phyloP scores from a whole-genome alignment of 1,284 basidiomycete species.

The Fistulinella cinereoalba region DNA sequence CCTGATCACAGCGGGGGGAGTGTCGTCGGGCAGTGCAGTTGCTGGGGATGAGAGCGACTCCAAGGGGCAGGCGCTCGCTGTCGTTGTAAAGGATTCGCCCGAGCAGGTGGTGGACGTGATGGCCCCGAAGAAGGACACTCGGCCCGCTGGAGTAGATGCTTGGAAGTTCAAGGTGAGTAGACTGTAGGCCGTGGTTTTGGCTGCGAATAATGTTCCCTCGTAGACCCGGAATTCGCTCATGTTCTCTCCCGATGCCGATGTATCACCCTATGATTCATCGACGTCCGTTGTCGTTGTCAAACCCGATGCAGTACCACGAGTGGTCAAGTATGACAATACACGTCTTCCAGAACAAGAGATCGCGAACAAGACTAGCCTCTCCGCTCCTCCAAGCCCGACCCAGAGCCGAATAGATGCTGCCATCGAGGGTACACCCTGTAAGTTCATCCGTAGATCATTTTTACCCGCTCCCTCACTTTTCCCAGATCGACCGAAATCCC shows the following conservation, averaged over 20 bases:
- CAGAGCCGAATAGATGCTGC: conserved; percentile 86
- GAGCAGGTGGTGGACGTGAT: conserved; percentile 57
- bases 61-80: conserved; percentile 24
- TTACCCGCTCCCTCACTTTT: conserved; percentile 6
- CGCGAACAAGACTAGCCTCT: conserved; percentile 41
- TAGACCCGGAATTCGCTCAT: conserved; percentile 89
- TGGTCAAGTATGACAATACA: conserved; percentile 77
- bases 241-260: conserved; percentile 89
- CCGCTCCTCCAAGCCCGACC: conserved; percentile 80
- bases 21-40: conserved; percentile 21
- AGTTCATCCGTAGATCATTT: conserved; percentile 21
- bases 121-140: conserved; percentile 71
- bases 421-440: conserved; percentile 79
- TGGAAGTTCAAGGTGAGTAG: conserved; percentile 83
- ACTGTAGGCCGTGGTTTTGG: background rate
- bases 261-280: conserved; percentile 68
- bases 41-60: conserved; percentile 26
- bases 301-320: conserved; percentile 51
- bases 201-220: conserved; percentile 5
- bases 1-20: conserved; percentile 48
- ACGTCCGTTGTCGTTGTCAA: conserved; percentile 33
- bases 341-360: conserved; percentile 69
- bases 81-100: conserved; percentile 21
- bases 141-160: conserved; percentile 68
- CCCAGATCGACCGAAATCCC: conserved; percentile 57